phyloP scores from a whole-genome alignment of 1,139 yeast species.

The Geotrichum citri-aurantii region DNA sequence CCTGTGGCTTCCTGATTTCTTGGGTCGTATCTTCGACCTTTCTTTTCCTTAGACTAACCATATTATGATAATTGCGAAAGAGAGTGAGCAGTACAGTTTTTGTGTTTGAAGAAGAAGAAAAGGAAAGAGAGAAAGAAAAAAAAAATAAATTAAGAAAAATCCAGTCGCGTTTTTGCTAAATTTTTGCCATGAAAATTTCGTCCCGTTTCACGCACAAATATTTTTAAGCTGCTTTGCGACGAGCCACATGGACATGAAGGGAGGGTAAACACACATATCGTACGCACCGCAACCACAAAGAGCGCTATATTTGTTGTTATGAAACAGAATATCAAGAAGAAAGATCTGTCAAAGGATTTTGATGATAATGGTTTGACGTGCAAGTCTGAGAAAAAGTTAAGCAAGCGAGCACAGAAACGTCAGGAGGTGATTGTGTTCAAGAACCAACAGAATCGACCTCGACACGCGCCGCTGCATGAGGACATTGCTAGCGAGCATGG shows the following conservation, averaged over 20 bases:
- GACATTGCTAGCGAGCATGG: background rate
- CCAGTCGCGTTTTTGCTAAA: background rate
- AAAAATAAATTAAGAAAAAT: background rate
- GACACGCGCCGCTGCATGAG: background rate
- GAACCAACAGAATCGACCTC: background rate
- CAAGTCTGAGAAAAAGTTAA: background rate
- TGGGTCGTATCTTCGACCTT: slow-evolving; percentile 7
- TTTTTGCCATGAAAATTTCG: background rate
- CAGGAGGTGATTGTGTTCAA: background rate
- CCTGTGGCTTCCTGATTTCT: background rate
- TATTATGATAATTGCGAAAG: background rate
- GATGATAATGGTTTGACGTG: background rate
- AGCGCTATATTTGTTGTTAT: background rate
- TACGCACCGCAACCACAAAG: background rate
- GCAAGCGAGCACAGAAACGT: background rate
- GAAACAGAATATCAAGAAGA: background rate
- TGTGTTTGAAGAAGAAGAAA: background rate
- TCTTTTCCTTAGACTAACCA: slow-evolving; percentile 5
- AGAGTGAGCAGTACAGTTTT: background rate
- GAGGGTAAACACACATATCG: background rate
- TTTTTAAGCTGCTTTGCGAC: background rate
- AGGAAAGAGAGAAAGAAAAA: background rate
- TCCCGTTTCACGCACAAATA: background rate
- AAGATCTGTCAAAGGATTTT: background rate
- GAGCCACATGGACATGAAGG: background rate